phyloP scores from a whole-genome alignment of 1,139 yeast species.

The Komagataea norvegica region DNA sequence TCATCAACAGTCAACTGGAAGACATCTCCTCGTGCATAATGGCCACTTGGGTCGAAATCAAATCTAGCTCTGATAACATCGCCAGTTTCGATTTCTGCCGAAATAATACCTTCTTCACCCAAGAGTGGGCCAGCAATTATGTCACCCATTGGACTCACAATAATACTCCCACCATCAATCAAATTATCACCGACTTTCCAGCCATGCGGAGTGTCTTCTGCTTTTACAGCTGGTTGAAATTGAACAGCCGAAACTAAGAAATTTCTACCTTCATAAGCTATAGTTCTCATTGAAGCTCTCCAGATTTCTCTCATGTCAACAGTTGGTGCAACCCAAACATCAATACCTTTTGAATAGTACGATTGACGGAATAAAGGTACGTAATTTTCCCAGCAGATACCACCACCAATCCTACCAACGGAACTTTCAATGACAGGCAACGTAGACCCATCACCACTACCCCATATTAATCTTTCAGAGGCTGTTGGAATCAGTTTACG shows the following conservation, averaged over 20 bases:
- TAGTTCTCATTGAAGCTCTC: constrained; percentile 34
- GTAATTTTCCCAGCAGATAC: constrained; percentile 40
- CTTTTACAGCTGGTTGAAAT: constrained; percentile 19
- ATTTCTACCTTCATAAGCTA: constrained; percentile 34
- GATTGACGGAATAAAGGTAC: constrained; percentile 34
- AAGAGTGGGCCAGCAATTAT: constrained; percentile 38
- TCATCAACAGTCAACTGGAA: constrained; percentile 36
- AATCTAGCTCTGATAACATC: constrained; percentile 34
- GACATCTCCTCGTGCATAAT: constrained; percentile 37
- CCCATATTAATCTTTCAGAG: constrained; percentile 38
- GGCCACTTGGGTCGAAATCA: constrained; percentile 38
- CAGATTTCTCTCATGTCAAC: constrained; percentile 37
- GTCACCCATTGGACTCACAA: constrained; percentile 37
- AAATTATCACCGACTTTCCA: constrained; percentile 22
- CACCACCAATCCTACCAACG: constrained; percentile 37
- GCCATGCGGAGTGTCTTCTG: constrained; percentile 10
- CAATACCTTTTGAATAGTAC: constrained; percentile 36
- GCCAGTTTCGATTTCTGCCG: constrained; percentile 34
- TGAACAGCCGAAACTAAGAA: constrained; percentile 34
- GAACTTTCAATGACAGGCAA: constrained; percentile 29
- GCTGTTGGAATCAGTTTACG: constrained; percentile 39
- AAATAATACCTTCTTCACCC: constrained; percentile 35
- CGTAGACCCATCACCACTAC: constrained; percentile 40
- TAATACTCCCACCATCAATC: constrained; percentile 37
- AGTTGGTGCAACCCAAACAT: constrained; percentile 39